Base-by-base conservation (phyloP, 1,284 basidiomycete genomes). In the Pascua sp. region DNA sequence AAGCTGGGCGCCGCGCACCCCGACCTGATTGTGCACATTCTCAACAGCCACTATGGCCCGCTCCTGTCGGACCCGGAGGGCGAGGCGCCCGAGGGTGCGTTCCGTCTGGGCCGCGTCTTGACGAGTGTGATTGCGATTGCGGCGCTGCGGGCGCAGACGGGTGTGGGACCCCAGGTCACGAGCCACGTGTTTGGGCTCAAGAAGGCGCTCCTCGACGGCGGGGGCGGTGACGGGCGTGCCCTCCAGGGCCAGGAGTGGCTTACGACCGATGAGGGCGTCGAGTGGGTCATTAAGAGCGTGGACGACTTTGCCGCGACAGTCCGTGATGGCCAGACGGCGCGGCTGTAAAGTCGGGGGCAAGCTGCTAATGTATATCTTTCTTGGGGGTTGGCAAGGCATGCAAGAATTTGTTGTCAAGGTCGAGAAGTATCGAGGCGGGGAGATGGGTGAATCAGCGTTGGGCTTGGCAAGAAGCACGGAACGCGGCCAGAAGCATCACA, bases 111-210 rank as follows among this genome's bases (percentile, higher is more conserved):
- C 72, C 85, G 94, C 57, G 84, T 91, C 18, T 77, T 95, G 66
- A 90, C 92, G 44, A 92, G 89, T 41, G 83, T 97, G 42, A 87
- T 95, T 53, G 94, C 90, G 45, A 88, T 91, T 57, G 87, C 92
- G n/a, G 89, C 91, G 63, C 83, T 98, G 52, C 86, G 95, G 60
- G 87, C 93, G 8, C 90, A 95, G 72, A 87, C 85, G 39, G 83
- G 89, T 49, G 93, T 98, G 55, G 91, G 86, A 15, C 91, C 93
- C 9, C 95, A 98, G 74, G 83, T 97, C 56, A 88, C 82, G 11
- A 90, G 88, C 70, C 95, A 98, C 75, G 88, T 93, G 46, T 96
- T 92, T 77, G 95, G 95, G 16, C 82, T 98, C 55, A 73, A 71
- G 63, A 77, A 77, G 66, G 68, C 85, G 44, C 45, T 64, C 40